These are phyloP conservation scores for Yamadazyma triangularis DNA, from an alignment of 1,139 yeast genomes.

Conservation along the genomic window DNA sequence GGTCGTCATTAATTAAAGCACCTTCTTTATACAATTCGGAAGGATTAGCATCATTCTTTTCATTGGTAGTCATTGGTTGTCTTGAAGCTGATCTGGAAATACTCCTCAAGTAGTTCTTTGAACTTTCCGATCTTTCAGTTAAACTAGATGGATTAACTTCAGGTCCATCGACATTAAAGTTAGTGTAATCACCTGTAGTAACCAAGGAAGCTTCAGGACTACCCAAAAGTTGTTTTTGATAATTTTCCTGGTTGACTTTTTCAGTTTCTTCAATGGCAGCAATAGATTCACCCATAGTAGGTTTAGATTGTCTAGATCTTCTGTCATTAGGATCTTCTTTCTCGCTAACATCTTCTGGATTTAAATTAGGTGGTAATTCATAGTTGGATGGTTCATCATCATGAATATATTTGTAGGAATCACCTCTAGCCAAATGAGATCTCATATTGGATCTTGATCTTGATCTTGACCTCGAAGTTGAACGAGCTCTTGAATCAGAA, in stretches of 20 bases:
- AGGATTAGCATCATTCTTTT: conserved; percentile 41
- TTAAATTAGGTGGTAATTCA: conserved; percentile 42
- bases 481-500: conserved; percentile 18
- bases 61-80: conserved; percentile 34
- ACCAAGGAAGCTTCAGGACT: conserved; percentile 37
- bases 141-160: conserved; percentile 20
- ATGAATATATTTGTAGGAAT: conserved; percentile 52
- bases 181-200: conserved; percentile 48
- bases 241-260: conserved; percentile 11
- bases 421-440: conserved; percentile 66
- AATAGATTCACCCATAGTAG: conserved; percentile 49
- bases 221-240: conserved; percentile 16
- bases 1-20: conserved; percentile 45
- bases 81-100: conserved; percentile 63
- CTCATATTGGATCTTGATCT: conserved; percentile 26
- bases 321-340: conserved; percentile 29
- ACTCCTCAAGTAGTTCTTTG: conserved; percentile 52
- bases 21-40: conserved; percentile 40
- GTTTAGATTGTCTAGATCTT: conserved; percentile 40
- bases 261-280: conserved; percentile 43
- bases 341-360: conserved; percentile 9
- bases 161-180: conserved; percentile 43
- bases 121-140: conserved; percentile 28
- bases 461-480: conserved; percentile 18
- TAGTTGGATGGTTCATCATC: conserved; percentile 37